Base-by-base conservation (phyloP, 768 basidiomycete genomes). In the Termitomyces heimii region DNA sequence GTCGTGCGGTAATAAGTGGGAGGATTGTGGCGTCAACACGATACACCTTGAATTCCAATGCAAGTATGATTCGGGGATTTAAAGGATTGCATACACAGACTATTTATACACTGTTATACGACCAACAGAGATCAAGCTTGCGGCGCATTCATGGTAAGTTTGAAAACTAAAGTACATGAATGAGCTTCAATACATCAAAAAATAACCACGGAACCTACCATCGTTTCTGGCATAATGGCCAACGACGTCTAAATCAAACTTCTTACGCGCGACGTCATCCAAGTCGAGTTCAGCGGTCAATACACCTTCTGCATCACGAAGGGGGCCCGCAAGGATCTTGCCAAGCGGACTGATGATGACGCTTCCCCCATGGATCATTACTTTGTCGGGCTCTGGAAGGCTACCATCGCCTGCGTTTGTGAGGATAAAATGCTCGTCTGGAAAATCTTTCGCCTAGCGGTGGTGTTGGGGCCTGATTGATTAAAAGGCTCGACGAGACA, bases 181-280 rank as follows among this genome's bases (percentile, higher is more conserved):
- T 34, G 8, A 46, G 40, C 49, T 24, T 54, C 16, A 4, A n/a
- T 16, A 12, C 10, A 32, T 4, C 16, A 20, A 8, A 43, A 18
- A 13, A 45, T 5, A 18, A 31, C 22, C 35, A 29, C 10, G 47
- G 7, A 20, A 28, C 82, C 54, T 63, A 84, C 83, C 65, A 66
- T 85, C 84, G 22, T 77, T 73, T 55, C 85, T 66, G 0, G 82
- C 77, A 65, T 87, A 87, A 65, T 86, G 84, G 1, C 85, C 85
- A 1, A 77, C 77, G 2, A 76, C 71, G 62, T 86, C 86, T 50
- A 87, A 64, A 65, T 86, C 85, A 60, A 84, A 82, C 67, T 85
- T 86, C 22, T 78, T 82, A 42, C 83, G 68, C 0, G 77, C 54
- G 56, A 80, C 71, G 56, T 85, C 83, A 58, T 83, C 79, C 55